Evolutionary conservation across 73 alveolate species (phyloP).

Genomic region (Blepharisma stoltei): DNA sequence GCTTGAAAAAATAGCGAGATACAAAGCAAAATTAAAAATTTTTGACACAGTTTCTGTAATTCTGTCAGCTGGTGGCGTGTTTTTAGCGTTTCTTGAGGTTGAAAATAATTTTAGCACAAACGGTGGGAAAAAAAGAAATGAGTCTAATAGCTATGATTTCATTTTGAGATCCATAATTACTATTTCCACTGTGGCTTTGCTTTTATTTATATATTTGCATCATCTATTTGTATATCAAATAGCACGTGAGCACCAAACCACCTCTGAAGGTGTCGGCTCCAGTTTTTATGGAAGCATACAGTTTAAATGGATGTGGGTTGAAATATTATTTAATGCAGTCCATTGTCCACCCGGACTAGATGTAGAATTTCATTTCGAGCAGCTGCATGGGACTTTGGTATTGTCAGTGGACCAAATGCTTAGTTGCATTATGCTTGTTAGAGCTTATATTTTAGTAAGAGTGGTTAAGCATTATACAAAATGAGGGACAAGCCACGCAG

Average conservation of each 20-base stretch:
- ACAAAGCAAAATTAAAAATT: background rate
- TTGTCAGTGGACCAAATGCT: conserved; percentile 30
- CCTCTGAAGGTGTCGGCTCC: conserved; percentile 28
- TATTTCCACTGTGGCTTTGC: background rate
- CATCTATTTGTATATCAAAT: background rate
- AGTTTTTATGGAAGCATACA: background rate
- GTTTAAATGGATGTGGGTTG: conserved; percentile 27
- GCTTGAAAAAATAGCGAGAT: background rate
- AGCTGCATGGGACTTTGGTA: conserved; percentile 34
- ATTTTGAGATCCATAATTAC: background rate
- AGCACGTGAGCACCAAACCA: background rate
- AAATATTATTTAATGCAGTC: conserved; percentile 16
- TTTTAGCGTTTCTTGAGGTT: conserved; percentile 6
- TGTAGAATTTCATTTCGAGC: conserved; percentile 27
- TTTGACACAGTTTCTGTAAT: background rate
- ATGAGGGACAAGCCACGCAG: conserved; percentile 43
- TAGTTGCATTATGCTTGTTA: conserved; percentile 30
- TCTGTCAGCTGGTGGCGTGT: background rate
- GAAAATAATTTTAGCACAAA: background rate
- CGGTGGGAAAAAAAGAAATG: background rate
- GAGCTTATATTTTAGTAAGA: conserved; percentile 28
- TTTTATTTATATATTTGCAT: background rate
- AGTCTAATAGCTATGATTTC: background rate
- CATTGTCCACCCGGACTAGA: conserved; percentile 35
- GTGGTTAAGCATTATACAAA: conserved; percentile 29